Percentiles rank a stretch among this genome's conserved stretches.
phyloP scores from a whole-genome alignment of 768 basidiomycete species.

The Mycena capillaripes region DNA sequence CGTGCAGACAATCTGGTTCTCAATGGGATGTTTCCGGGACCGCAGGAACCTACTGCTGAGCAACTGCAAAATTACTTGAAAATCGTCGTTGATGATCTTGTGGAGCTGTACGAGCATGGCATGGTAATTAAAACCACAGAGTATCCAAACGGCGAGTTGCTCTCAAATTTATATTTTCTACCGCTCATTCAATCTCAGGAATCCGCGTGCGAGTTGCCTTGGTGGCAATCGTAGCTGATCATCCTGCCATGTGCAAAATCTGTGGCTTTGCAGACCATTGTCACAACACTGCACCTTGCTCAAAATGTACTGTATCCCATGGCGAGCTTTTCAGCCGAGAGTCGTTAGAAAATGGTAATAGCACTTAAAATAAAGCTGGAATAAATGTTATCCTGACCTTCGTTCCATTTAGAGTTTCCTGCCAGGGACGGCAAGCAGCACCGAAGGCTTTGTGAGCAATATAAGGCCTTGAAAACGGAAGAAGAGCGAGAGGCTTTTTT shows the following conservation, averaged over 20 bases:
- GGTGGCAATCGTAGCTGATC: constrained; percentile 45
- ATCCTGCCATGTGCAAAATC: constrained; percentile 46
- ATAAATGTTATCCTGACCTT: neutral
- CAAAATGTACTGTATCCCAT: constrained; percentile 40
- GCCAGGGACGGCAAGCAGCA: constrained; percentile 3
- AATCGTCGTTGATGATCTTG: constrained; percentile 46
- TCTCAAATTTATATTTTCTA: neutral
- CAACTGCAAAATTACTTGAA: constrained; percentile 44
- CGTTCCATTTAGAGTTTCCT: constrained; percentile 1
- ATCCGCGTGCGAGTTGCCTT: constrained; percentile 39
- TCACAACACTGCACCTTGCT: constrained; percentile 42
- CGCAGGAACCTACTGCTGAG: constrained; percentile 43
- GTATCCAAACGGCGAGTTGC: constrained; percentile 38
- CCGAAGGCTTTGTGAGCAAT: neutral
- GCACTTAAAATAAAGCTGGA: neutral
- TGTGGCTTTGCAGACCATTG: constrained; percentile 43
- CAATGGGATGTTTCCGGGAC: constrained; percentile 39
- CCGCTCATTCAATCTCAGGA: neutral
- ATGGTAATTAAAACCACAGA: constrained; percentile 31
- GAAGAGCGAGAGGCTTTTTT: constrained; percentile 22
- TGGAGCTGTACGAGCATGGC: constrained; percentile 43
- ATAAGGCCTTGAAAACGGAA: neutral
- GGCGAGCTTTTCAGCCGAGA: constrained; percentile 32
- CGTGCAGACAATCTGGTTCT: constrained; percentile 35
- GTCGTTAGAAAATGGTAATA: constrained; percentile 32